Conservation (phyloP, 805 yeast species). For the Blastobotrys peoriensis region DNA sequence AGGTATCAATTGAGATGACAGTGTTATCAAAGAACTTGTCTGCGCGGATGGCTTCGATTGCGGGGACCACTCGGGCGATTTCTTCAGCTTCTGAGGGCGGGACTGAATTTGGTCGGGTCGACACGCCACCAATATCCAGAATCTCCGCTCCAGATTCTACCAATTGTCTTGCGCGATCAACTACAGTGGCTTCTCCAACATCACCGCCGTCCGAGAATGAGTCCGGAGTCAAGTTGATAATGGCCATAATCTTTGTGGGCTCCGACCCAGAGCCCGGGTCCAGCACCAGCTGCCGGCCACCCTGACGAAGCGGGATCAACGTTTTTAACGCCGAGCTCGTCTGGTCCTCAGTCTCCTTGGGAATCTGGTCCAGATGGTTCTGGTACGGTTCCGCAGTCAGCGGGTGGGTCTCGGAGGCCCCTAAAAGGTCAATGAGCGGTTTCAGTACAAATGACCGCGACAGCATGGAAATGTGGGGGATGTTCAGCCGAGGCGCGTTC, state of each 20-base stretch:
- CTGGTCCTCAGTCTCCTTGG: constrained; percentile 29
- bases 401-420: constrained; percentile 68
- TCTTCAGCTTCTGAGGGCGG: constrained; percentile 65
- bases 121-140: constrained; percentile 90
- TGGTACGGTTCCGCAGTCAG: constrained; percentile 77
- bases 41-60: constrained; percentile 53
- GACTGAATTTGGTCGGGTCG: constrained; percentile 79
- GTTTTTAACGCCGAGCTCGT: constrained; percentile 21
- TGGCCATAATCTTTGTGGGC: constrained; percentile 76
- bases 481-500: constrained; percentile 51
- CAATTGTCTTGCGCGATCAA: constrained; percentile 44
- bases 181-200: constrained; percentile 36
- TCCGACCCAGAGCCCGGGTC: constrained; percentile 41
- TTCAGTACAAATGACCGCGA: constrained; percentile 86
- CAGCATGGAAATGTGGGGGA: constrained; percentile 86
- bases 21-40: constrained; percentile 36
- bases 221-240: constrained; percentile 87
- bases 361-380: constrained; percentile 56
- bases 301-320: constrained; percentile 20
- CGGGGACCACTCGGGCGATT: constrained; percentile 60
- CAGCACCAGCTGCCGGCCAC: constrained; percentile 31
- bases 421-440: constrained; percentile 77
- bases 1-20: constrained; percentile 82
- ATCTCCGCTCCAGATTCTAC: constrained; percentile 61
- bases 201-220: constrained; percentile 89